Conservation (phyloP, 371 early-diverging fungal species). For the Mortierella sp. region DNA sequence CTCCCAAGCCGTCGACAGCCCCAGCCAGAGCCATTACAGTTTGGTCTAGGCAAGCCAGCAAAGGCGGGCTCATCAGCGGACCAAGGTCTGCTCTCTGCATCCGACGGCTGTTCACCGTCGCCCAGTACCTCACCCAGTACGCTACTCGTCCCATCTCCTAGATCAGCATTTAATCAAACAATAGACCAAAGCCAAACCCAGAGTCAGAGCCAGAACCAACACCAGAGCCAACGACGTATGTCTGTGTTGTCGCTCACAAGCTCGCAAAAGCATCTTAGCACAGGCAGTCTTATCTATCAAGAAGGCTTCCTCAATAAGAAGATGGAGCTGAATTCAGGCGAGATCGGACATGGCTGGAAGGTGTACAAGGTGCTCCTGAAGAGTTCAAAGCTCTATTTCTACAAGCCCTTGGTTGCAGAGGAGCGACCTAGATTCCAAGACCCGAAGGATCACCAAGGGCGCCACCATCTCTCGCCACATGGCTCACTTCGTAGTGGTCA, state of each 20-base stretch:
- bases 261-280: constrained; percentile 37
- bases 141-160: neutral
- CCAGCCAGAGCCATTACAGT: constrained; percentile 17
- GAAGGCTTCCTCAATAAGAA: constrained; percentile 78
- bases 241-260: constrained; percentile 12
- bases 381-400: constrained; percentile 87
- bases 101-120: neutral
- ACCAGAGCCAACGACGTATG: neutral
- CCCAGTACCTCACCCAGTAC: neutral
- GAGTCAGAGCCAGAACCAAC: neutral
- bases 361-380: constrained; percentile 78
- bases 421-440: constrained; percentile 67
- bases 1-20: constrained; percentile 30
- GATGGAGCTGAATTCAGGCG: constrained; percentile 68
- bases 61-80: neutral
- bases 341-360: constrained; percentile 83
- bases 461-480: constrained; percentile 34
- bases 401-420: constrained; percentile 69
- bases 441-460: constrained; percentile 62
- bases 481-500: constrained; percentile 26
- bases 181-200: constrained; percentile 4
- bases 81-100: neutral
- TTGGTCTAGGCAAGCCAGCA: neutral
- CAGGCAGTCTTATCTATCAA: constrained; percentile 48
- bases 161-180: neutral